phyloP scores from a whole-genome alignment of 2,329 filamentous ascomycete genomes.

The Trichophyton rubrum region DNA sequence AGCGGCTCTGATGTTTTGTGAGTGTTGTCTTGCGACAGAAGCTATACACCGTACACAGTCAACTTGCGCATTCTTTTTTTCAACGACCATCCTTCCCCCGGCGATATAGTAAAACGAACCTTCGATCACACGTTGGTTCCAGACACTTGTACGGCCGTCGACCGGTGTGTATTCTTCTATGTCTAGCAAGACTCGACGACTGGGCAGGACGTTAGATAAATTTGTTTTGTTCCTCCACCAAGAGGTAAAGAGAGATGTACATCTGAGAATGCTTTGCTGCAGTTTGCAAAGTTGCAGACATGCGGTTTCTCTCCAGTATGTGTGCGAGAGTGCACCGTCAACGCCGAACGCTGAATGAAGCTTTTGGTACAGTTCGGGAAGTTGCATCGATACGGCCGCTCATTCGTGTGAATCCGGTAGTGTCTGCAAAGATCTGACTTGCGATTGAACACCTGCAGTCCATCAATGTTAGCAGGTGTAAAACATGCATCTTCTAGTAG shows the following conservation, averaged over 20 bases:
- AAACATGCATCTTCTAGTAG: not conserved
- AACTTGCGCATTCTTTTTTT: not conserved
- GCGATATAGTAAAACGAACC: constrained; percentile 6
- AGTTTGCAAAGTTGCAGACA: constrained; percentile 32
- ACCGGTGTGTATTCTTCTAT: constrained; percentile 17
- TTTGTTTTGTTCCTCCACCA: not conserved
- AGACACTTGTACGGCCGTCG: constrained; percentile 15
- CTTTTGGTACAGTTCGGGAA: constrained; percentile 36
- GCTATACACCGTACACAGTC: constrained; percentile 8
- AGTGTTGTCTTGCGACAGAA: constrained; percentile 17
- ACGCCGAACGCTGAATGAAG: constrained; percentile 37
- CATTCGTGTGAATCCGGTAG: constrained; percentile 38
- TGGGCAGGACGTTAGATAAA: constrained; percentile 3
- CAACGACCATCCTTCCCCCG: not conserved
- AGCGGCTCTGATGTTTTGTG: constrained; percentile 16
- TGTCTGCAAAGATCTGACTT: constrained; percentile 38
- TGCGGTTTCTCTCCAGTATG: constrained; percentile 36
- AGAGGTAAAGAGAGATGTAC: constrained; percentile 16
- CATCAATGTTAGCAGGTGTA: not conserved
- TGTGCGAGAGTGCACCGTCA: constrained; percentile 36
- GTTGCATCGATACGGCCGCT: constrained; percentile 36
- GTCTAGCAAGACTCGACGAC: constrained; percentile 17
- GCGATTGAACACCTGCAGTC: constrained; percentile 35
- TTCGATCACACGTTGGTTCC: constrained; percentile 15
- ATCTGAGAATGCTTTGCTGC: constrained; percentile 34